phyloP scores from a whole-genome alignment of 805 yeast genomes.

The Lipomyces sp. region DNA sequence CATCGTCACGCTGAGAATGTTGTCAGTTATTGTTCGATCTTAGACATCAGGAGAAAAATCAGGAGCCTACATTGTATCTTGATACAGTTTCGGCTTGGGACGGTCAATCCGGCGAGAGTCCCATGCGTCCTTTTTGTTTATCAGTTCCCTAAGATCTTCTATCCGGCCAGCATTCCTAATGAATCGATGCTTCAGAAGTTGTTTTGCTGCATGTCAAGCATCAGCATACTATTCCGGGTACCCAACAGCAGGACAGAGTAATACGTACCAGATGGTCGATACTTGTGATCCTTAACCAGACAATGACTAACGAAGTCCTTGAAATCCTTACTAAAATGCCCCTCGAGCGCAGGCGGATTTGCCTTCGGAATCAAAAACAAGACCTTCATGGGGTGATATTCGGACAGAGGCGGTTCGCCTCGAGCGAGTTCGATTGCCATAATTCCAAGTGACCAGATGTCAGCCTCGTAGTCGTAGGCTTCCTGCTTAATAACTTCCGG shows the following conservation, averaged over 20 bases:
- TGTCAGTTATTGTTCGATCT: no score
- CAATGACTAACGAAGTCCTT: conserved; percentile 69
- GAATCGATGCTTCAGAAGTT: conserved; percentile 63
- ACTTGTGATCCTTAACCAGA: conserved; percentile 63
- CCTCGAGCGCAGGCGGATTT: conserved; percentile 45
- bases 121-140: conserved; percentile 48
- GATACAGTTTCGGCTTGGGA: conserved; percentile 32
- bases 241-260: no score
- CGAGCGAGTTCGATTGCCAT: conserved; percentile 69
- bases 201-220: conserved; percentile 52
- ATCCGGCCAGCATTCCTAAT: conserved; percentile 44
- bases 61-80: conserved; percentile 37
- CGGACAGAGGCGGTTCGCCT: conserved; percentile 67
- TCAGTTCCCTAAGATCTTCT: conserved; percentile 40
- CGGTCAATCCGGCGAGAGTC: conserved; percentile 38
- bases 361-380: conserved; percentile 50
- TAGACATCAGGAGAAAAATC: no score
- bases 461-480: conserved; percentile 66
- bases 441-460: conserved; percentile 77
- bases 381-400: conserved; percentile 56
- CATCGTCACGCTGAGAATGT: no score
- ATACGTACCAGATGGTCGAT: conserved; percentile 52
- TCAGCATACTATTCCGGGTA: no score
- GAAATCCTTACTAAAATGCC: conserved; percentile 48
- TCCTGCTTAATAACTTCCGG: conserved; percentile 95